Conservation (phyloP, 306 rosid species). For the Dryas alaskensis region DNA sequence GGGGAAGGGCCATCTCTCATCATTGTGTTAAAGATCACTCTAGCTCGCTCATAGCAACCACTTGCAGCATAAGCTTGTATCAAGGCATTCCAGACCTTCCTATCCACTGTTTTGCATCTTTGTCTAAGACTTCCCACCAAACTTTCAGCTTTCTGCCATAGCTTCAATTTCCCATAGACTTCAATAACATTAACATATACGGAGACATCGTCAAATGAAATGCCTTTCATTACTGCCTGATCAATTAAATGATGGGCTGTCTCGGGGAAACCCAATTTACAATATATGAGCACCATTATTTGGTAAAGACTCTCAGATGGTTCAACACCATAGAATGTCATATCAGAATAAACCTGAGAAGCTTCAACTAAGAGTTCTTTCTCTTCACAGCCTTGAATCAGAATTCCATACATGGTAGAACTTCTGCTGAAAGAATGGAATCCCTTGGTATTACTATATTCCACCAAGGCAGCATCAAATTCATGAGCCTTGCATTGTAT, state of each 20-base stretch:
- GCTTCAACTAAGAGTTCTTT: conserved; percentile 67
- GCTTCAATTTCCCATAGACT: conserved; percentile 72
- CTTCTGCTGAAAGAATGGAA: conserved; percentile 55
- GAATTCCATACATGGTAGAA: conserved; percentile 59
- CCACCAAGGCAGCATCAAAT: conserved; percentile 73
- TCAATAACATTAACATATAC: conserved; percentile 57
- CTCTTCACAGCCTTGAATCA: conserved; percentile 67
- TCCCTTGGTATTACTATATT: conserved; percentile 53
- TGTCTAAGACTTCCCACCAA: conserved; percentile 72
- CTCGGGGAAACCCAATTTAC: conserved; percentile 75
- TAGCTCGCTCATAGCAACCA: conserved; percentile 88
- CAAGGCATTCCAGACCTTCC: conserved; percentile 91
- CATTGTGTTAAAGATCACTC: conserved; percentile 92
- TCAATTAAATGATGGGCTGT: conserved; percentile 75
- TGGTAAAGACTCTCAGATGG: conserved; percentile 59
- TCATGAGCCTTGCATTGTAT: conserved; percentile 72
- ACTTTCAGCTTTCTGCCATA: conserved; percentile 91
- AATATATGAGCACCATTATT: conserved; percentile 60
- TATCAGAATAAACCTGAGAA: conserved; percentile 78
- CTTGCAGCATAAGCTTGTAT: conserved; percentile 78
- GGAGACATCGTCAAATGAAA: conserved; percentile 34
- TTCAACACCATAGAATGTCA: conserved; percentile 73
- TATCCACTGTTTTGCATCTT: conserved; percentile 50
- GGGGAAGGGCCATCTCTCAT: conserved; percentile 93
- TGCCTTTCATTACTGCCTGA: conserved; percentile 56